Conservation (phyloP, 1,284 basidiomycete genomes). For the Termitomyces sp. region DNA sequence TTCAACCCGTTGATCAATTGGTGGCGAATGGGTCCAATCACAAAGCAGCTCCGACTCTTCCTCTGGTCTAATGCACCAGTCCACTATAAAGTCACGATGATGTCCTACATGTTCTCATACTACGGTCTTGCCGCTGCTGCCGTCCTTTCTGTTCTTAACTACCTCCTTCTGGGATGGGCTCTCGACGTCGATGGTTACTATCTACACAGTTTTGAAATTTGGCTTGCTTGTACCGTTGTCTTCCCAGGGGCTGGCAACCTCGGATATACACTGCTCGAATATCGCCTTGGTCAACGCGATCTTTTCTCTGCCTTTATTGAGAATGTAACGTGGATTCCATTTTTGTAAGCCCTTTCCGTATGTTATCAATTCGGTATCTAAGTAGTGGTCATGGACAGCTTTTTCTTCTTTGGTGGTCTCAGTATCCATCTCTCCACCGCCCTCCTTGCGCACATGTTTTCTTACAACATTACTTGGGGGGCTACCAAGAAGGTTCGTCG, state of each 20-base stretch:
- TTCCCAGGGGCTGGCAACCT: conserved; percentile 75
- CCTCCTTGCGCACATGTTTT: conserved; percentile 76
- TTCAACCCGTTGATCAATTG: conserved; percentile 74
- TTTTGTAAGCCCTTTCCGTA: conserved; percentile 54
- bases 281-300: conserved; percentile 70
- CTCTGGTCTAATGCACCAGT: conserved; percentile 73
- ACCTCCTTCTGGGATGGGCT: conserved; percentile 68
- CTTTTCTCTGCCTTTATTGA: conserved; percentile 46
- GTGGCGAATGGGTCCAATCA: conserved; percentile 73
- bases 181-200: conserved; percentile 68
- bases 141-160: conserved; percentile 67
- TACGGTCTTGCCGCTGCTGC: conserved; percentile 75
- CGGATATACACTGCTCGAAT: conserved; percentile 71
- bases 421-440: conserved; percentile 70
- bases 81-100: conserved; percentile 80
- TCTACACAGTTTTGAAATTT: conserved; percentile 72
- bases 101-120: conserved; percentile 85
- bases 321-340: conserved; percentile 79
- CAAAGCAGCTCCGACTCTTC: conserved; percentile 67
- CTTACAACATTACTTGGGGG: conserved; percentile 81
- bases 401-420: conserved; percentile 82
- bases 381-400: conserved; percentile 35
- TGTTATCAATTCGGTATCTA: background rate
- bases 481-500: conserved; percentile 58
- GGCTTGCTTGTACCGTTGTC: conserved; percentile 72